Evolutionary conservation across 805 yeast genomes (phyloP).

Genomic region (Starmerella davenportii): DNA sequence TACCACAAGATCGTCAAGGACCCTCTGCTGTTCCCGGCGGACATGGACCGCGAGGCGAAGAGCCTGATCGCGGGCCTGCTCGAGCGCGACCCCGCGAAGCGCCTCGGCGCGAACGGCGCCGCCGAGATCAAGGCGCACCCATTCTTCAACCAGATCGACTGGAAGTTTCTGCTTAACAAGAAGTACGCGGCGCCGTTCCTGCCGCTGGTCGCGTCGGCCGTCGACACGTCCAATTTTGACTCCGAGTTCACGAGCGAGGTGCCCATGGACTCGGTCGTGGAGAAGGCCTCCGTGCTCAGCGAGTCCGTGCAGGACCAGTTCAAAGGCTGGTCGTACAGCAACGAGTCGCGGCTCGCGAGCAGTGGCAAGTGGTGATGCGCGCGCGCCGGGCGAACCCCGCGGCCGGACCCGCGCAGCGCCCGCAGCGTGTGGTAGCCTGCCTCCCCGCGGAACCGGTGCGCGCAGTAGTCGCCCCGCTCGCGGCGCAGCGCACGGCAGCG

Average conservation of each 20-base stretch:
- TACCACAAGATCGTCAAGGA: constrained; percentile 82
- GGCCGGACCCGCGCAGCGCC: too few relatives aligned
- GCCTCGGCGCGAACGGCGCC: constrained; percentile 69
- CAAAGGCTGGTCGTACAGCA: constrained; percentile 90
- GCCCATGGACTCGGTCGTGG: constrained; percentile 90
- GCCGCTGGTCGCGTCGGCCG: constrained; percentile 69
- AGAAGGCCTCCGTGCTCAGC: constrained; percentile 54
- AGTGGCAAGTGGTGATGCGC: constrained; percentile 20
- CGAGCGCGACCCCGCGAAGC: constrained; percentile 65
- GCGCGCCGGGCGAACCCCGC: too few relatives aligned
- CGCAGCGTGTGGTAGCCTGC: too few relatives aligned
- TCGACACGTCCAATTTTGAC: constrained; percentile 88
- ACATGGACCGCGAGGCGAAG: constrained; percentile 71
- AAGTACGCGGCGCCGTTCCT: constrained; percentile 90
- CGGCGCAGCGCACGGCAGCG: too few relatives aligned
- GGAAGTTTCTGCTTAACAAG: constrained; percentile 66
- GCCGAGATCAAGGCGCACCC: constrained; percentile 66
- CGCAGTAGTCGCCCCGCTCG: too few relatives aligned
- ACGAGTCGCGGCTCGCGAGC: constrained; percentile 20
- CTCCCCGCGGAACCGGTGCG: too few relatives aligned
- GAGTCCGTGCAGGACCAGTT: constrained; percentile 95
- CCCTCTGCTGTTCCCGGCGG: constrained; percentile 74
- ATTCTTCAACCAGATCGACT: constrained; percentile 77
- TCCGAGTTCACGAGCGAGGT: constrained; percentile 71
- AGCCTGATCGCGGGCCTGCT: constrained; percentile 57